phyloP scores from a whole-genome alignment of 495 filamentous ascomycete genomes.

The Tuber aestivum region DNA sequence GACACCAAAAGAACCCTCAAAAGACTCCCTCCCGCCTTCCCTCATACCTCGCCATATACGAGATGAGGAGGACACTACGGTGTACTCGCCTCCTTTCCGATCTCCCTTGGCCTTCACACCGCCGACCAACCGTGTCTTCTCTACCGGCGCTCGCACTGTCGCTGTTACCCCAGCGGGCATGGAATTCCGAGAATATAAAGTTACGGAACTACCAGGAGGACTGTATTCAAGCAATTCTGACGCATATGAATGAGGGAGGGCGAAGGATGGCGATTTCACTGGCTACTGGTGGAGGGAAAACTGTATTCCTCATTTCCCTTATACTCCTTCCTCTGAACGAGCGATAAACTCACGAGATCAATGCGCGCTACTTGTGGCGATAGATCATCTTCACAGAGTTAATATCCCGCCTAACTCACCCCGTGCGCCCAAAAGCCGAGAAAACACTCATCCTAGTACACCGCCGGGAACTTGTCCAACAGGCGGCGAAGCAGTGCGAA shows the following conservation, averaged over 20 bases:
- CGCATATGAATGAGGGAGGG: conserved; percentile 64
- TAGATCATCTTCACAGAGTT: conserved; percentile 94
- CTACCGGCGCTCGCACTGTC: neutral
- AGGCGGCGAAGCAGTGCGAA: conserved; percentile 78
- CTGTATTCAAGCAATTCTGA: conserved; percentile 79
- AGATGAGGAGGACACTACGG: neutral
- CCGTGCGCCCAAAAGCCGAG: conserved; percentile 50
- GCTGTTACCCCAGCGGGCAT: neutral
- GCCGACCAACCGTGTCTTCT: neutral
- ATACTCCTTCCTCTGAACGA: neutral
- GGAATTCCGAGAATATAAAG: conserved; percentile 13
- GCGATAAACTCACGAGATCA: neutral
- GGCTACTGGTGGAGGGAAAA: conserved; percentile 90
- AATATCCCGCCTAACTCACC: conserved; percentile 66
- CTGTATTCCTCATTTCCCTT: conserved; percentile 48
- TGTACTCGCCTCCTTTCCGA: neutral
- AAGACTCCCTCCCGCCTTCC: neutral
- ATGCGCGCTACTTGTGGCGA: neutral
- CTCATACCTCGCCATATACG: neutral
- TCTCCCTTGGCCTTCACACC: neutral
- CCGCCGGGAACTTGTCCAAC: conserved; percentile 88
- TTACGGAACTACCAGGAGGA: conserved; percentile 79
- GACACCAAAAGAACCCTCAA: neutral
- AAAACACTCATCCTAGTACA: conserved; percentile 91
- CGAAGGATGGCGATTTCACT: conserved; percentile 81